Evolutionary conservation across 495 filamentous ascomycete genomes (phyloP), one percentile per base, ranked within the genome.

Genomic region (Aspergillus coremiiformis): DNA sequence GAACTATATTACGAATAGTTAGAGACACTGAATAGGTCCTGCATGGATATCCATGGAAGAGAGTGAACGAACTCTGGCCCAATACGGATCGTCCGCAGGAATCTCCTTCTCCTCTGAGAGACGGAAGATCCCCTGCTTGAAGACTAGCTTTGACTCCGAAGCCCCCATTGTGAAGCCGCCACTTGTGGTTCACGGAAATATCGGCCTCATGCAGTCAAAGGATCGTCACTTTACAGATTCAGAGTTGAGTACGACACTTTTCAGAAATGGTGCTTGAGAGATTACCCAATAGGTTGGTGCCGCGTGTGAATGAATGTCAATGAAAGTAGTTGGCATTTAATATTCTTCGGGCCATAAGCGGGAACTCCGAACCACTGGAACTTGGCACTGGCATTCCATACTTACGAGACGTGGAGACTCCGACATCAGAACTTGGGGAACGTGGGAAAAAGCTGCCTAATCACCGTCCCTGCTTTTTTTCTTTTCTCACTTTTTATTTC

Each of bases 81-180:
- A 99, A 74, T 95, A 97, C 11, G 83, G 77, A 75, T 96, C 90
- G 66, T 91, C 84, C 37, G 88, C 81, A 39, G 90, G 80, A 60
- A 99, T 97, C 59, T 86, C 78, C 58, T 85, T 81, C 66, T 93
- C 84, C 66, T 96, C 91, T 15, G 90, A 94, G 48, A 99, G 83
- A 64, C 86, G 84, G 75, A 99, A 99, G 75, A 99, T 96, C 67
- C 91, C 93, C 69, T 96, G 87, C 72, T 97, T 99, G 82, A 99
- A 97, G 61, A 90, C 88, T 61, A 96, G 85, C 82, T 99, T 99
- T 56, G 92, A 96, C 76, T 99, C 94, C 68, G 93, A 96, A 63
- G 93, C 93, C 66, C 93, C 93, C 93, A 99, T 99, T 49, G 56
- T 67, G 62, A 66, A 60, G 50, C 51, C 49, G 49, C 52, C 44